These are phyloP conservation scores for Penicillium digitatum DNA, from an alignment of 2,329 filamentous ascomycete genomes.

Conservation along the genomic window DNA sequence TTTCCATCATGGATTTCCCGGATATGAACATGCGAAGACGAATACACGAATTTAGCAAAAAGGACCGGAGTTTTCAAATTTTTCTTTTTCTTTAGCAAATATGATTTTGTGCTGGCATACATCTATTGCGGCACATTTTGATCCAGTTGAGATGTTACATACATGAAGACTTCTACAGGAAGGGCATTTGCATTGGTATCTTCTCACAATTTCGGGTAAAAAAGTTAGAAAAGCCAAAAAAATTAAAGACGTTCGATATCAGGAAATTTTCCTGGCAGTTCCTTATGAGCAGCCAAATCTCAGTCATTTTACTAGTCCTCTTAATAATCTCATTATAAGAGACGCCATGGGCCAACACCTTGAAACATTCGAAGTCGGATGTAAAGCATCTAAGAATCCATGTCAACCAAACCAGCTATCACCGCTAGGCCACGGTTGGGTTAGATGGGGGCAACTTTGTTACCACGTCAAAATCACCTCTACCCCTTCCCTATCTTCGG, in stretches of 20 bases:
- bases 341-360: neutral
- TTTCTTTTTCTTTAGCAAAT: slow-evolving; percentile 1
- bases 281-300: neutral
- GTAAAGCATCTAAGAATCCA: neutral
- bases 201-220: neutral
- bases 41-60: slow-evolving; percentile 12
- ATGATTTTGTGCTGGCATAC: slow-evolving; percentile 1
- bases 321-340: neutral
- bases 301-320: neutral
- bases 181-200: neutral
- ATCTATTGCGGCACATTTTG: neutral
- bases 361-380: neutral
- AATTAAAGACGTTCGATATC: neutral
- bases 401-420: neutral
- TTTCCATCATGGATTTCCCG: neutral
- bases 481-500: too few relatives aligned
- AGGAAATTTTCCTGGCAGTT: neutral
- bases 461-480: too few relatives aligned
- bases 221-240: neutral
- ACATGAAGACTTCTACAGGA: neutral
- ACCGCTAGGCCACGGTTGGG: neutral
- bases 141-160: neutral
- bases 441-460: neutral
- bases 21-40: slow-evolving; percentile 7
- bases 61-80: slow-evolving; percentile 9